phyloP scores from a whole-genome alignment of 441 rosid species.

The Erodium moschatum region DNA sequence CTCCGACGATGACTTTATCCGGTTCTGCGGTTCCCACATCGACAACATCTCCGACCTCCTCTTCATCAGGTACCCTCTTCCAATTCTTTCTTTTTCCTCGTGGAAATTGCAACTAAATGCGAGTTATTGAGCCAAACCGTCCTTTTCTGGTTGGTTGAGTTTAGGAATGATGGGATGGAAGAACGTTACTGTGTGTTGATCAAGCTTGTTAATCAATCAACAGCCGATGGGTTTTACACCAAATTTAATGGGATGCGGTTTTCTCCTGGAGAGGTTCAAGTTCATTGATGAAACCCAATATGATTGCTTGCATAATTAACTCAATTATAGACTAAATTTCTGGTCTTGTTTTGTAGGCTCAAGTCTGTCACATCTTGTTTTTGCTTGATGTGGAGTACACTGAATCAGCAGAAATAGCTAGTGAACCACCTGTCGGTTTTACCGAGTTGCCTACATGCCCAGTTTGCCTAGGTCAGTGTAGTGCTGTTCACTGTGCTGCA shows the following conservation, averaged over 20 bases:
- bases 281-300: not conserved
- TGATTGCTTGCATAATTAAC: not conserved
- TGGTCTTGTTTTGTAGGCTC: conserved; percentile 40
- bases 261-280: conserved; percentile 68
- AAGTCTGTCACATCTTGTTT: conserved; percentile 70
- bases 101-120: not conserved
- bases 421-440: conserved; percentile 58
- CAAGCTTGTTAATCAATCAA: conserved; percentile 42
- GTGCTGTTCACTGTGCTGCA: not conserved
- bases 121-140: not conserved
- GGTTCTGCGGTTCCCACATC: conserved; percentile 46
- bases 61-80: conserved; percentile 45
- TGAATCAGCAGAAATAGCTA: conserved; percentile 55
- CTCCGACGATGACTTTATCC: conserved; percentile 60
- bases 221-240: conserved; percentile 52
- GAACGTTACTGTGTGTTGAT: conserved; percentile 78
- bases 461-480: conserved; percentile 66
- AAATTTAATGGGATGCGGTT: conserved; percentile 56
- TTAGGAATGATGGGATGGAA: conserved; percentile 85
- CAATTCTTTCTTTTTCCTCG: not conserved
- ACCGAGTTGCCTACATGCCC: conserved; percentile 86
- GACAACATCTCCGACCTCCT: conserved; percentile 43
- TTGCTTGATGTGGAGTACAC: conserved; percentile 55
- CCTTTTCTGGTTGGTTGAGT: not conserved
- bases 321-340: not conserved